Evolutionary conservation across 768 basidiomycete species (phyloP).

Genomic region (Russula vinacea): DNA sequence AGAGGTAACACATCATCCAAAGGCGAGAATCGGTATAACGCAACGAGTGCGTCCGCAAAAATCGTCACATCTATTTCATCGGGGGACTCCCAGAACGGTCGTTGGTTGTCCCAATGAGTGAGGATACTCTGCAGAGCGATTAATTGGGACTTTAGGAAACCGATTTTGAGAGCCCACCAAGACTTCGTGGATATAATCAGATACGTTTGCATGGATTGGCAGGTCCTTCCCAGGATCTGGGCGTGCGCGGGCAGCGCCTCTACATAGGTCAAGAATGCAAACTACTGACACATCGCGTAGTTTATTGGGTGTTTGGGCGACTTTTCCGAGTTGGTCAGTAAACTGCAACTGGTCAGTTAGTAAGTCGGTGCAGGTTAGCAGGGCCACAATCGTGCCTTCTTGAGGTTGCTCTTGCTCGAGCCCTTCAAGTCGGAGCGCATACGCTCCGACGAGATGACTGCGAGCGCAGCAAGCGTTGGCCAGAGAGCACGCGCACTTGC

Average conservation of each 20-base stretch:
- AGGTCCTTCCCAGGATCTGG: constrained; percentile 48
- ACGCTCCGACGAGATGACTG: constrained; percentile 66
- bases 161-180: constrained; percentile 47
- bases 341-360: constrained; percentile 45
- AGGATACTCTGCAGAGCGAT: constrained; percentile 32
- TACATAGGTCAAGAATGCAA: constrained; percentile 75
- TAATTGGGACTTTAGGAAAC: constrained; percentile 31
- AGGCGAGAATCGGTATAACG: constrained; percentile 67
- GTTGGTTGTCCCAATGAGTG: constrained; percentile 37
- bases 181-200: constrained; percentile 76
- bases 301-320: constrained; percentile 46
- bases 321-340: constrained; percentile 56
- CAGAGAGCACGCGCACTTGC: constrained; percentile 56
- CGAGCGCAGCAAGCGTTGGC: constrained; percentile 77
- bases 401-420: constrained; percentile 29
- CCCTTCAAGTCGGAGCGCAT: constrained; percentile 48
- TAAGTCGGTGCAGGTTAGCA: not conserved
- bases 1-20: constrained; percentile 57
- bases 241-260: constrained; percentile 56
- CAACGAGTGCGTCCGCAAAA: constrained; percentile 70
- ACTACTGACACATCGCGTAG: constrained; percentile 63
- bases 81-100: constrained; percentile 64
- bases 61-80: constrained; percentile 77
- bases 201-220: constrained; percentile 60
- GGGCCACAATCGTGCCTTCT: constrained; percentile 21